These are phyloP conservation scores for Allantophomopsis lycopodina DNA, from an alignment of 2,329 filamentous ascomycete species.

Conservation along the genomic window DNA sequence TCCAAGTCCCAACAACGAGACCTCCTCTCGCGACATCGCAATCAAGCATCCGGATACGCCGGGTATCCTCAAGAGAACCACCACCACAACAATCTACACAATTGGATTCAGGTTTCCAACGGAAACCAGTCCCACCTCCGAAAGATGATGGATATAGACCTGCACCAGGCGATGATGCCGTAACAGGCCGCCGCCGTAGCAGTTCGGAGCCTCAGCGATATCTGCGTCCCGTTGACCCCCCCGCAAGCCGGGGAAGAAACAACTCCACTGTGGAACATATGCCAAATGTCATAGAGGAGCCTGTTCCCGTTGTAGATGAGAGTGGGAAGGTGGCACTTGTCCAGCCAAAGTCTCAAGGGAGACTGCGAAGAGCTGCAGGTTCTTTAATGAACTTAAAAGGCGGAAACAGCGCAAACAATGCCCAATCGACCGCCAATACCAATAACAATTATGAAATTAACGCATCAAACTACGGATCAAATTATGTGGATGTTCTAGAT, in stretches of 20 bases:
- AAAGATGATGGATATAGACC: not conserved
- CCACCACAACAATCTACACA: not conserved
- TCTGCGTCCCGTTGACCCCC: not conserved
- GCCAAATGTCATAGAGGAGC: not conserved
- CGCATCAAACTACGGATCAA: constrained; percentile 40
- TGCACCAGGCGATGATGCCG: not conserved
- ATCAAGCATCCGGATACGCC: not conserved
- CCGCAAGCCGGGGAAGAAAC: not conserved
- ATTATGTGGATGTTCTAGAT: constrained; percentile 55
- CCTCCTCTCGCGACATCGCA: not conserved
- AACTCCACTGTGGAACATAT: not conserved
- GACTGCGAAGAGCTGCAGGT: not conserved
- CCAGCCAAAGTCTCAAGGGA: not conserved
- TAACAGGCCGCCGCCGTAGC: not conserved
- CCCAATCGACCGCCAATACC: not conserved
- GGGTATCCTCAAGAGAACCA: not conserved
- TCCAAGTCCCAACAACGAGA: too few relatives aligned
- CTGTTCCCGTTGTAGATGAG: not conserved
- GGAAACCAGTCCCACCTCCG: not conserved
- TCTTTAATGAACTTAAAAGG: not conserved
- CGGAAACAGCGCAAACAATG: not conserved
- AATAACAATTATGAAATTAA: not conserved
- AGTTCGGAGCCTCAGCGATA: not conserved
- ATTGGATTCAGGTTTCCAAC: not conserved
- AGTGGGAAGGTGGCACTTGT: not conserved